These are phyloP conservation scores for Ascochyta rabiei DNA, from an alignment of 2,329 filamentous ascomycete species.

Conservation along the genomic window DNA sequence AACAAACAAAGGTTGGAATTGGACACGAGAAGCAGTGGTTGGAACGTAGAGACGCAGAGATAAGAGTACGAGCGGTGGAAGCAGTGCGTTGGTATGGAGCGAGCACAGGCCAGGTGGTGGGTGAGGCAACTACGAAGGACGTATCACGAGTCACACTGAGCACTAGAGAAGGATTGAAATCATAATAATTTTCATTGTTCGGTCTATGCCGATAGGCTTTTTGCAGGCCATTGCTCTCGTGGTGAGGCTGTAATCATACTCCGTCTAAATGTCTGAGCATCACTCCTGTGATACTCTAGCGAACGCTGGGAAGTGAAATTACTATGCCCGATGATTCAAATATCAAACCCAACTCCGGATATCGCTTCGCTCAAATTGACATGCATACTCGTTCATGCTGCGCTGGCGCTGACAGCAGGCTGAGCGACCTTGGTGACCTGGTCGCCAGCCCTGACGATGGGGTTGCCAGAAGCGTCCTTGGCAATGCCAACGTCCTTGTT, in stretches of 20 bases:
- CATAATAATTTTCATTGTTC: conserved; percentile 27
- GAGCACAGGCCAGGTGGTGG: neutral
- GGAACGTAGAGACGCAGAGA: neutral
- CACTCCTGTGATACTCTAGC: conserved; percentile 28
- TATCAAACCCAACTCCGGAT: conserved; percentile 41
- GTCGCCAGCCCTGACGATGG: conserved; percentile 82
- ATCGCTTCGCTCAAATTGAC: conserved; percentile 37
- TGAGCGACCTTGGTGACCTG: conserved; percentile 84
- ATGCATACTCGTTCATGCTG: conserved; percentile 61
- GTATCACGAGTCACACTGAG: neutral
- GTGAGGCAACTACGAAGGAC: neutral
- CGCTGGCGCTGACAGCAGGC: conserved; percentile 81
- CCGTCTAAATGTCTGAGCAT: conserved; percentile 37
- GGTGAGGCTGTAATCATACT: conserved; percentile 35
- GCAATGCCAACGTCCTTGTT: conserved; percentile 77
- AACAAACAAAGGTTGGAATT: neutral
- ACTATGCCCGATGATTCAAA: conserved; percentile 29
- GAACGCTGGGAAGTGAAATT: conserved; percentile 39
- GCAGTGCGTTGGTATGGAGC: neutral
- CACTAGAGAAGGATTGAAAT: neutral
- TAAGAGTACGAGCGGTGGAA: neutral
- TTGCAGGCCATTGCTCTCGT: conserved; percentile 23
- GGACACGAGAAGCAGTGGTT: neutral
- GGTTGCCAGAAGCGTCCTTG: conserved; percentile 80
- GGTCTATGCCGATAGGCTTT: conserved; percentile 25